Evolutionary conservation across 768 basidiomycete genomes (phyloP), one percentile per base, ranked within the genome.

Genomic region (Auricularia auricula-judae): DNA sequence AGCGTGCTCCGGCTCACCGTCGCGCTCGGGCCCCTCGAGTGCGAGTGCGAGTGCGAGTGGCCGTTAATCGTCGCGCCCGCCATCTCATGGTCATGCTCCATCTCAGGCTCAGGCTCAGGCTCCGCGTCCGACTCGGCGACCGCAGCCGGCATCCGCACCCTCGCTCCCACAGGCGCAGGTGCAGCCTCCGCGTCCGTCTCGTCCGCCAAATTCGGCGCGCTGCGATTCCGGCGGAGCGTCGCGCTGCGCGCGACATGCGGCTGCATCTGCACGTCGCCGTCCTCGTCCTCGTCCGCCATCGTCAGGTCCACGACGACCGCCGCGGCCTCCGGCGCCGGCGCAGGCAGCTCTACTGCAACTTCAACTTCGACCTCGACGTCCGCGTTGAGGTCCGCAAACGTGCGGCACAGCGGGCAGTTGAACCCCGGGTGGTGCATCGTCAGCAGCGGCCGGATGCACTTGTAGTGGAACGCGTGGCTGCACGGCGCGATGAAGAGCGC

Each of bases 401-500:
- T 94, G 47, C 96, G 82, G 74, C 96, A 99, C 5, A 99, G 83
- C 0, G 96, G 96, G 71, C 96, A 99, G 14, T 86, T 90, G 77
- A 98, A 99, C 4, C 91, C 89, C 0, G 95, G 92, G 69, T 94
- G 86, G 75, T 98, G 93, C n/a, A 82, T 76, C 68, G 91, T 84
- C 53, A 98, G 81, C 11, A 98, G 81, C 1, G 95, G 96, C 0
- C 93, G 84, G 66, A 99, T 94, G 74, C 96, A 98, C 75, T 98
- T 98, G 84, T 91, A 93, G 77, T 94, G 92, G 79, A 91, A 93
- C 0, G 93, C 87, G 74, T 99, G 96, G 1, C 92, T 94, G 76
- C 96, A 99, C 0, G 96, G 96, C 35, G 96, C 93, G 72, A 99
- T 95, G 79, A 99, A 98, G 60, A 98, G 84, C 0, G 93, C 90